Evolutionary conservation across 2,329 filamentous ascomycete species (phyloP), one percentile per base, ranked within the genome.

Genomic region (Fusarium pseudoanthophilum): DNA sequence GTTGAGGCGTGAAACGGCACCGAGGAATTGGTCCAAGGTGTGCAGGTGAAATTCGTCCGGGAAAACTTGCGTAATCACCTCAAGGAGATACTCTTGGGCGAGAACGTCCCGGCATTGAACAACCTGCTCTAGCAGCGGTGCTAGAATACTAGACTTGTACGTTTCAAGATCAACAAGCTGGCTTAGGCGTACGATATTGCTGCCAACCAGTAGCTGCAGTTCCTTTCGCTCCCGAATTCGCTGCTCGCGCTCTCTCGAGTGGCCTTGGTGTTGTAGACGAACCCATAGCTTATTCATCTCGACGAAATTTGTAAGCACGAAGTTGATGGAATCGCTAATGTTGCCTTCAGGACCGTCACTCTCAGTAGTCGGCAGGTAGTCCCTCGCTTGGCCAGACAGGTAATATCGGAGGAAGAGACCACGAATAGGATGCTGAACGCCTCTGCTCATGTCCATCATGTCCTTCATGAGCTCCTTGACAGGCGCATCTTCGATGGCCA

Each of bases 271-370:
- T 82, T 99, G 96, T 79, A 98, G 86, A 48, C 96, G 92, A 72
- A 99, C 96, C 96, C 96, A 99, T 39, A 99, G 88, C 88, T 99
- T 99, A 85, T 99, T 99, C 96, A 99, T 99, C 84, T 99, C 96
- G 77, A 99, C 96, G 80, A 99, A 99, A 79, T 99, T 99, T 69
- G 96, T 99, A 79, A 99, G 85, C 62, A 98, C 92, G 80, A 99
- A 99, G 85, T 94, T 98, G 84, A 99, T 97, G 40, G 95, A 98
- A 84, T 99, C 96, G 82, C 97, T 94, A 55, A 98, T 86, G 79
- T 98, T 98, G 57, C 96, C 96, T 82, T 98, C 95, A 5, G 95
- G 95, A 1, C 96, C 96, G 67, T 98, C 95, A 56, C 94, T 90
- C 69, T 91, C 92, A 53, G 93, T 93, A 3, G 89, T 90, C 1